A percentile compares a stretch with the other conserved stretches of the same genome.
phyloP scores from a whole-genome alignment of 2,329 filamentous ascomycete species.

The Orbilia oligospora region DNA sequence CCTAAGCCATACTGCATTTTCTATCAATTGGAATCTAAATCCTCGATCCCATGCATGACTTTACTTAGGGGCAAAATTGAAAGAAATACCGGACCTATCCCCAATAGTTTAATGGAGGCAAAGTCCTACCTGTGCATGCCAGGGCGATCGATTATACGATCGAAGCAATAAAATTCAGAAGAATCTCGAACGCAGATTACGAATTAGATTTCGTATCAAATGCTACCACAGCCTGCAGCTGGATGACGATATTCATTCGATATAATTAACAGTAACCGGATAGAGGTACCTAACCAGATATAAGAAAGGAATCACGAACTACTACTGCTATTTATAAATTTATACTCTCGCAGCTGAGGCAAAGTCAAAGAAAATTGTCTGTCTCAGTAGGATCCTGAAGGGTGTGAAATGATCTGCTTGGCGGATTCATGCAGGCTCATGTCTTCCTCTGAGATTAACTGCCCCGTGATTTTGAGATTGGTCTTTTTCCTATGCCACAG shows the following conservation, averaged over 20 bases:
- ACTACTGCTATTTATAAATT: constrained; percentile 12
- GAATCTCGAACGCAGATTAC: background rate
- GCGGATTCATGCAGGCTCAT: constrained; percentile 11
- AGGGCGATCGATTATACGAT: background rate
- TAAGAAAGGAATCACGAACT: background rate
- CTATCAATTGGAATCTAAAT: too few species aligned
- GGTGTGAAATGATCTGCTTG: constrained; percentile 16
- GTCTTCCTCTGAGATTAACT: background rate
- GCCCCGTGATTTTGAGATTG: background rate
- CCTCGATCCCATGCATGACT: too few species aligned
- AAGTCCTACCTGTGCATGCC: background rate
- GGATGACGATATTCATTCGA: background rate
- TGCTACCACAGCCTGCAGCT: background rate
- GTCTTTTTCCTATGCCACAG: background rate
- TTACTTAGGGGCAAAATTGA: too few species aligned
- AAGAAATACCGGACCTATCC: too few species aligned
- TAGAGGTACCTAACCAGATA: background rate
- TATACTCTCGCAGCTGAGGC: background rate
- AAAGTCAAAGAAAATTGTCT: constrained; percentile 9
- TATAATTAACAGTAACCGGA: background rate
- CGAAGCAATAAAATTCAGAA: background rate
- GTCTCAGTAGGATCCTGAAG: constrained; percentile 5
- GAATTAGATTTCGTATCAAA: background rate
- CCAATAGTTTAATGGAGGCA: background rate
- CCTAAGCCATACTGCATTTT: too few species aligned